Evolutionary conservation across 2,329 filamentous ascomycete genomes (phyloP).

Genomic region (Tolypocladium cylindrosporum): DNA sequence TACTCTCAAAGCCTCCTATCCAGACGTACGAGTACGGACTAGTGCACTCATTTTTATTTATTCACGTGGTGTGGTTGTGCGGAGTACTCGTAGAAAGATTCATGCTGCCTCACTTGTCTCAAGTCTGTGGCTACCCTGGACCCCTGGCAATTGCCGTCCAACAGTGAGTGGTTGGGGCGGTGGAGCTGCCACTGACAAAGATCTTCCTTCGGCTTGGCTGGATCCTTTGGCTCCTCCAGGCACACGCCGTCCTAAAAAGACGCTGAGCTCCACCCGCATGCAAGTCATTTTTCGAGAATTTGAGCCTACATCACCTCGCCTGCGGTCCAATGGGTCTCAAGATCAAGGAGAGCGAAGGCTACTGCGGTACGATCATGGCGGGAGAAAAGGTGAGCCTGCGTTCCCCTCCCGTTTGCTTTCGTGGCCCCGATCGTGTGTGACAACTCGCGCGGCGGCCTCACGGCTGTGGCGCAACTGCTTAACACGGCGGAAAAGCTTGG

Average conservation of each 20-base stretch:
- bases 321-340: neutral
- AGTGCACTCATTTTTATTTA: neutral
- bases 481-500: neutral
- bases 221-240: neutral
- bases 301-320: neutral
- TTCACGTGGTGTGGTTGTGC: neutral
- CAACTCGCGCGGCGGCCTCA: neutral
- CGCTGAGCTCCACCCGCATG: neutral
- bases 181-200: neutral
- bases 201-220: neutral
- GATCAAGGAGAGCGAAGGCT: neutral
- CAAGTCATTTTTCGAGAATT: conserved; percentile 1
- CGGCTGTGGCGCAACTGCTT: neutral
- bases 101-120: neutral
- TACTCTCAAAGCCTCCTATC: neutral
- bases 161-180: neutral
- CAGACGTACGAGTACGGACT: neutral
- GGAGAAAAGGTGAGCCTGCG: conserved; percentile 9
- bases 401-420: no score
- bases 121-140: neutral
- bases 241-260: neutral
- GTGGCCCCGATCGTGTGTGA: neutral
- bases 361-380: conserved; percentile 8
- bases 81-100: no score
- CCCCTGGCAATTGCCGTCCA: neutral